Evolutionary conservation across 306 rosid genomes (phyloP).

Genomic region (Vigna reflexopilosa): DNA sequence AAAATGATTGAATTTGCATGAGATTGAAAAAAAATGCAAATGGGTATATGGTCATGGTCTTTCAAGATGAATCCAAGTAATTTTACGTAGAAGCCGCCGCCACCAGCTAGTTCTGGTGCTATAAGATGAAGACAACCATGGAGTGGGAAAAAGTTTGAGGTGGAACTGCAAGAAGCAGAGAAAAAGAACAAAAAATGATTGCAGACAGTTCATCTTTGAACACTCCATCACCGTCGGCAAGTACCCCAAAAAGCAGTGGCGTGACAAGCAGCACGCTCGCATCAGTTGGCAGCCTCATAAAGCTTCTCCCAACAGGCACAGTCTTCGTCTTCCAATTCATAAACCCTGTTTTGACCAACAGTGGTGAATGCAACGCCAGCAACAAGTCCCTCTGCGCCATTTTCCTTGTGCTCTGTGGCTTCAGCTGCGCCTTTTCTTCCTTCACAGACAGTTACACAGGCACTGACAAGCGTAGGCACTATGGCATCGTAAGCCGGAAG

Average conservation of each 20-base stretch:
- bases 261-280: constrained; percentile 33
- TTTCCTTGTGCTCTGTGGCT: constrained; percentile 52
- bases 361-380: constrained; percentile 58
- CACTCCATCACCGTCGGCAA: not conserved
- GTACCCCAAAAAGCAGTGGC: not conserved
- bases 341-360: constrained; percentile 71
- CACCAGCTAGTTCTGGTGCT: not conserved
- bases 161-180: not conserved
- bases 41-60: not conserved
- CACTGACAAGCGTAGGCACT: constrained; percentile 56
- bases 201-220: constrained; percentile 24
- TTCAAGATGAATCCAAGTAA: not conserved
- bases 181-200: constrained; percentile 38
- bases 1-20: not conserved
- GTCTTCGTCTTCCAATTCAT: constrained; percentile 74
- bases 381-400: constrained; percentile 57
- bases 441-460: constrained; percentile 81
- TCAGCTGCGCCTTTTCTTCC: constrained; percentile 67
- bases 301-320: constrained; percentile 85
- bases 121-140: not conserved
- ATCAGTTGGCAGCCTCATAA: constrained; percentile 65
- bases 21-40: not conserved
- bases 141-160: not conserved
- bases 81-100: not conserved
- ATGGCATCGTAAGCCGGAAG: constrained; percentile 56